These are phyloP conservation scores for Closterium sp. DNA, from an alignment of 139 green algal genomes.

Conservation along the genomic window DNA sequence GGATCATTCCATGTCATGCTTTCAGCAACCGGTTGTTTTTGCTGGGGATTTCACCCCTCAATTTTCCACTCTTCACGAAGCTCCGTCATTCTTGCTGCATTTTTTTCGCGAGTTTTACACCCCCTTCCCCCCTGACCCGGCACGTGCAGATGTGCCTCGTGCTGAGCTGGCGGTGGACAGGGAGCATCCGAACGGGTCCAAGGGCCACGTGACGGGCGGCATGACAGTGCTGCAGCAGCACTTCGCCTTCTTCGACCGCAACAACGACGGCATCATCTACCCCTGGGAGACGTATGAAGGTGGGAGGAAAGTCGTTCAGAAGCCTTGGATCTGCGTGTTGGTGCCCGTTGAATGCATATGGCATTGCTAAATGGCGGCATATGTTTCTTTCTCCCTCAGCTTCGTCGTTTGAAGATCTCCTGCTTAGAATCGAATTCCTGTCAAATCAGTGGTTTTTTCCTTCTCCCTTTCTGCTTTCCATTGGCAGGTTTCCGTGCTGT, in stretches of 20 bases:
- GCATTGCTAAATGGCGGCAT: too few species aligned
- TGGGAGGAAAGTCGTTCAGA: neutral
- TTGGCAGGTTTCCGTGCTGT: conserved; percentile 37
- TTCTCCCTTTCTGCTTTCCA: neutral
- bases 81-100: neutral
- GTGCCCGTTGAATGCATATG: too few species aligned
- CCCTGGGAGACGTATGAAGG: conserved; percentile 48
- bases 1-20: neutral
- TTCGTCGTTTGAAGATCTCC: neutral
- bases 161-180: conserved; percentile 1
- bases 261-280: conserved; percentile 45
- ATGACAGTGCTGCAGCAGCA: conserved; percentile 52
- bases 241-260: conserved; percentile 41
- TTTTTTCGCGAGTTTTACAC: neutral
- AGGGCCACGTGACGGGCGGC: conserved; percentile 4
- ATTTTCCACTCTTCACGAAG: neutral
- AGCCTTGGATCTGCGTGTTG: neutral
- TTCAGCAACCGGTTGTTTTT: neutral
- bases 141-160: conserved; percentile 31
- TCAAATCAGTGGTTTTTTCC: too few species aligned
- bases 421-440: too few species aligned
- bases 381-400: too few species aligned
- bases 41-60: neutral
- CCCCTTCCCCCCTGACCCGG: neutral
- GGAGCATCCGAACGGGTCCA: conserved; percentile 31